Conservation (phyloP, 2,329 filamentous ascomycete genomes). For the Fusarium clavum region DNA sequence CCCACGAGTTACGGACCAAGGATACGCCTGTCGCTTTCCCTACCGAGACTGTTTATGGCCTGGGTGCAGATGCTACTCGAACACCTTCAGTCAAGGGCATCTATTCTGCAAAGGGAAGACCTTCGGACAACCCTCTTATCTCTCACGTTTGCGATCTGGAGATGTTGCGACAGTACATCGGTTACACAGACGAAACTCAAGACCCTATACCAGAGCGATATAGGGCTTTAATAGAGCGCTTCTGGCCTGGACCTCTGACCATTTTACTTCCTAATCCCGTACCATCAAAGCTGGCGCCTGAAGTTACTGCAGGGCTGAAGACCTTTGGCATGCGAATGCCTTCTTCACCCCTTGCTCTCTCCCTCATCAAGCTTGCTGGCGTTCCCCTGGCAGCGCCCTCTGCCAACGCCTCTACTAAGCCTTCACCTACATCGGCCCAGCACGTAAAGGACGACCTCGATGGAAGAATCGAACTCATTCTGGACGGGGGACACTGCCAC, state of each 20-base stretch:
- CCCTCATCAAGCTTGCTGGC: conserved; percentile 83
- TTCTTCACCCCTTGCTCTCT: conserved; percentile 82
- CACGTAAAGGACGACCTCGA: conserved; percentile 89
- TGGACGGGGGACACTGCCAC: conserved; percentile 87
- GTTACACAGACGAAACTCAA: conserved; percentile 30
- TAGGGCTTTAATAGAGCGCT: conserved; percentile 77
- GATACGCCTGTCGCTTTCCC: conserved; percentile 91
- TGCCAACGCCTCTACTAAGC: conserved; percentile 93
- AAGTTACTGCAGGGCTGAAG: conserved; percentile 86
- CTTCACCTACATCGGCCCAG: conserved; percentile 88
- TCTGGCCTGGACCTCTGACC: conserved; percentile 96
- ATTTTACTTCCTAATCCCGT: conserved; percentile 84
- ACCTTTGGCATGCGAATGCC: conserved; percentile 96
- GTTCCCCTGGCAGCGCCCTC: conserved; percentile 90
- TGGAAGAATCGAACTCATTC: conserved; percentile 84
- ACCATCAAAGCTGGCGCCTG: conserved; percentile 80
- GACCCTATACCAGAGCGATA: conserved; percentile 79
- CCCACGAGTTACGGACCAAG: conserved; percentile 70
- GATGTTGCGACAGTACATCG: conserved; percentile 76
- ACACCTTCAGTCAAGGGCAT: conserved; percentile 89
- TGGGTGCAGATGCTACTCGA: conserved; percentile 95
- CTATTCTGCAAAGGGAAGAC: conserved; percentile 88
- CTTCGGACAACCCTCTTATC: conserved; percentile 95
- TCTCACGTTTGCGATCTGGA: conserved; percentile 86
- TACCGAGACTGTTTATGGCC: conserved; percentile 96